Evolutionary conservation across 306 rosid species (phyloP), one percentile per base, ranked within the genome.

Genomic region (Castanea sativa): DNA sequence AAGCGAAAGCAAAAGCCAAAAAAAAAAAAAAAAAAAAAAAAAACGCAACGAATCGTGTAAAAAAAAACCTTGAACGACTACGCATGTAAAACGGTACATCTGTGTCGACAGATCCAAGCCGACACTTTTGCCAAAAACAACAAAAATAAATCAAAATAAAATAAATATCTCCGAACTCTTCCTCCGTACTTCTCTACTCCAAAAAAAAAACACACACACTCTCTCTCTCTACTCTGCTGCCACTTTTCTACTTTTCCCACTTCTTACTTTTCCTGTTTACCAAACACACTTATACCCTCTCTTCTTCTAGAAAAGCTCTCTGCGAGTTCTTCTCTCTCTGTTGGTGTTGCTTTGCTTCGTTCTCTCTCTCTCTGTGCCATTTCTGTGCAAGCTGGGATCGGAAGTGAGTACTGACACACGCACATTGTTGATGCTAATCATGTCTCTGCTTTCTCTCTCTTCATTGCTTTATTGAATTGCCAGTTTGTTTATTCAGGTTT

Each of bases 221-320:
- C 9, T 38, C 55, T 15, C 20, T 25, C 4, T 6, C 11, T 41
- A 41, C 45, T 41, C 11, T 8, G 2, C 1, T 0, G 1, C 2
- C 20, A 16, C 59, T 35, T 12, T 53, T 71, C 41, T 55, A 79
- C 91, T 86, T 86, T 79, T 73, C 91, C 81, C 51, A 69, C 86
- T 73, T 85, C 83, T 77, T 55, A 82, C 90, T 86, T 82, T 85
- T 84, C 23, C 79, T 72, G 16, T 63, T 82, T 79, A 85, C 92
- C 92, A 83, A 81, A 81, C 88, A 21, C 83, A 2, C 43, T 59
- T 77, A 55, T 55, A 5, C 5, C 1, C 41, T 4, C 33, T 13
- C n/a, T 19, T 7, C 79, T 35, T 81, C 52, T 53, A 51, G 52
- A 4, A 45, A 74, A 60, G 76, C 79, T 80, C 45, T 14, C 43